Evolutionary conservation across 129 eudicot species (phyloP), one percentile per base, ranked within the genome.

Genomic region (Flaveria brownii): DNA sequence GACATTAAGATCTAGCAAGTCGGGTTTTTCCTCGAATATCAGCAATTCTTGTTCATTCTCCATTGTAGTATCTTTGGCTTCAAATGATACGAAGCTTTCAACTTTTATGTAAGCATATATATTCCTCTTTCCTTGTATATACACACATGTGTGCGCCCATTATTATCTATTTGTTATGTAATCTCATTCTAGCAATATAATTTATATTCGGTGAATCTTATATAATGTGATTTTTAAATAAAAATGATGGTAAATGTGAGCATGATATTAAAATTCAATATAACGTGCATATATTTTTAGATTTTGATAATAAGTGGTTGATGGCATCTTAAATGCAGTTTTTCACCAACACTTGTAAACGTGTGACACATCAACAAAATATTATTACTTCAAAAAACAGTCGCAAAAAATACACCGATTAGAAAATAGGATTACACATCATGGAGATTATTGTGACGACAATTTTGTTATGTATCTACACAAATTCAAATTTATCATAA

Each of bases 21-120:
- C 33, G 33, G 26, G 20, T 46, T 68, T 28, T 42, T 68, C 68
- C 14, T 54, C 20, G 23, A 2, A 42, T 68, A 26, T 8, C 57
- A 45, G 25, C 7, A 23, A 68, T 15, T 68, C 81, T 12, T 11
- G 47, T 43, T 69, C 57, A 17, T 46, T 43, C 39, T 69, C 41
- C 76, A 78, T 59, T 23, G 36, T 57, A 69, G 25, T 25, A 69
- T 78, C 33, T 59, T 54, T 11, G 30, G 59, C 36, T 67, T 25
- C 18, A 54, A 25, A 77, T 9, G 30, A 39, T 36, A 8, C 1
- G n/a, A 41, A 52, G 36, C 6, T 8, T 41, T 26, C 46, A 51
- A 6, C 4, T 46, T 75, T 63, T 17, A 9, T 2, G 36, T 66
- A 28, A 9, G 47, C 59, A 14, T 18, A 46, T 51, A 14, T 18